Conservation (phyloP, 129 eudicot genomes). For the Arctium minus region DNA sequence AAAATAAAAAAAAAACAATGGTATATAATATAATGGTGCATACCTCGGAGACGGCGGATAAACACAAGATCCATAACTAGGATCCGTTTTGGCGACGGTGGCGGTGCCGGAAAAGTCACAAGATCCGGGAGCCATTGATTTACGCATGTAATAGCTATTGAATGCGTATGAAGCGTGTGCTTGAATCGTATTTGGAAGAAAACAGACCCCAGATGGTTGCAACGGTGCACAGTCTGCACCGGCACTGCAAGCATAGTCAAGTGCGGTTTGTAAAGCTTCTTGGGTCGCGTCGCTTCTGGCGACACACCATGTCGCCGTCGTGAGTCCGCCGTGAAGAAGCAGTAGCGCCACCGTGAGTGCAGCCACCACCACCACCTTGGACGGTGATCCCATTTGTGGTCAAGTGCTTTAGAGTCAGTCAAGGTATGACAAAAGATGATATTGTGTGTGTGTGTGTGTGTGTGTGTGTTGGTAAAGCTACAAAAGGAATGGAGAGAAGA, state of each 20-base stretch:
- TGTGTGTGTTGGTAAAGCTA: slow-evolving; percentile 27
- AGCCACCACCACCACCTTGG: slow-evolving; percentile 15
- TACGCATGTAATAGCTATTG: slow-evolving; percentile 68
- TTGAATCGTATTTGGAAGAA: slow-evolving; percentile 52
- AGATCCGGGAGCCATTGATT: slow-evolving; percentile 51
- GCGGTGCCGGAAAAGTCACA: slow-evolving; percentile 77
- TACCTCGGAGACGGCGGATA: slow-evolving; percentile 78
- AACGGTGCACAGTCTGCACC: slow-evolving; percentile 77
- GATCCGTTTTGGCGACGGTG: slow-evolving; percentile 64
- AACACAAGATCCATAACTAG: slow-evolving; percentile 91
- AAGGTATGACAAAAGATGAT: slow-evolving; percentile 7
- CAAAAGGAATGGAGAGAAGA: slow-evolving; percentile 23
- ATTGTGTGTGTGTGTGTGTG: not conserved
- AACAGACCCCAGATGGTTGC: slow-evolving; percentile 54
- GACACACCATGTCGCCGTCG: slow-evolving; percentile 56
- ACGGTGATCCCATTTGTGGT: slow-evolving; percentile 16
- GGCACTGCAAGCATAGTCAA: slow-evolving; percentile 72
- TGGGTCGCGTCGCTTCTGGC: slow-evolving; percentile 55
- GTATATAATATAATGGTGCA: not conserved
- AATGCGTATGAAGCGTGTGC: slow-evolving; percentile 83
- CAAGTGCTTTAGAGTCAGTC: not conserved
- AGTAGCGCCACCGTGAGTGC: not conserved
- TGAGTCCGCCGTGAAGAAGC: not conserved
- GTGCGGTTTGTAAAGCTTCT: slow-evolving; percentile 48
- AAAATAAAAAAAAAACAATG: not conserved